Evolutionary conservation across 768 basidiomycete genomes (phyloP), one percentile per base, ranked within the genome.

Genomic region (Leccinum obscurum): DNA sequence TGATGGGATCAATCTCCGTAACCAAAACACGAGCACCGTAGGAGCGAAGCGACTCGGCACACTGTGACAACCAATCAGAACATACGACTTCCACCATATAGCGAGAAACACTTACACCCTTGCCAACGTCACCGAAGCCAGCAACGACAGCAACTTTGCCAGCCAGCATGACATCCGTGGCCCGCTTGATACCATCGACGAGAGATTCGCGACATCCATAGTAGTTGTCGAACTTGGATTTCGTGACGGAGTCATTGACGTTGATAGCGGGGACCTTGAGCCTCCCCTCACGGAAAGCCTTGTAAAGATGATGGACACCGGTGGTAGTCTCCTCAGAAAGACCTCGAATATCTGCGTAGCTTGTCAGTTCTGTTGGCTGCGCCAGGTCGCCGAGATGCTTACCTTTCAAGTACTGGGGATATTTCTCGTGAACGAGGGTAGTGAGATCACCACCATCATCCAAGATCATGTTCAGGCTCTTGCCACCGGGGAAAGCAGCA

Each of bases 131-230:
- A 79, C 97, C 97, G 77, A 89, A 99, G 59, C 97, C 97, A 66
- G 97, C 97, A 67, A 99, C 97, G 65, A 98, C 93, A 56, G 95
- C 95, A 66, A 99, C 95, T 81, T 99, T 99, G 56, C 96, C 97
- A 66, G 97, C 97, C 75, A 99, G 88, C 97, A 99, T 99, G 76
- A 99, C 93, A 76, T 99, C 97, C 64, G 97, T 99, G 61, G 97
- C 97, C 72, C 97, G 95, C 86, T 99, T 99, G 82, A 99, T 98
- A 69, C 97, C 97, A 75, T 99, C 97, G 62, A 99, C 97, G 64
- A 99, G 92, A 34, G 97, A 99, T 78, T 99, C 97, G 72, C 97
- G 93, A 81, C 97, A 99, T 63, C 97, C 97, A 75, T 99, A 99
- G 79, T 93, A 90, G 81, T 94, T 93, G 80, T 95, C 91, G 75